Evolutionary conservation across 225 moss, liverwort and hornwort genomes (phyloP).

Genomic region (Marchantia polymorpha): DNA sequence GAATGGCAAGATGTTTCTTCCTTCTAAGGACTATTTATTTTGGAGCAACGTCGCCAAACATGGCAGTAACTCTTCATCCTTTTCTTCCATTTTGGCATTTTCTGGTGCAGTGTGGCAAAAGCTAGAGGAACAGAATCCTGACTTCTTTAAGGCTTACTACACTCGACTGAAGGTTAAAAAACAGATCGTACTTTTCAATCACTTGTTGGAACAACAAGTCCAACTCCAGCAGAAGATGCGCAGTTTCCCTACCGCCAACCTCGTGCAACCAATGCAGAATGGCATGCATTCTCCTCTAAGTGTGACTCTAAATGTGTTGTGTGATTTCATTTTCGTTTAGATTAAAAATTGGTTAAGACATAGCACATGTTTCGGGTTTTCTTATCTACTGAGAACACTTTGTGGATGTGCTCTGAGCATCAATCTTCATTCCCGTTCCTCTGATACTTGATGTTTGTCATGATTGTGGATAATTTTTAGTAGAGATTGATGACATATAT

Average conservation of each 20-base stretch:
- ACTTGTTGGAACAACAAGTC: conserved; percentile 86
- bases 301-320: conserved; percentile 35
- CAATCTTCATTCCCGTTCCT: not conserved
- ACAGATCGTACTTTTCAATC: conserved; percentile 93
- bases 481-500: not conserved
- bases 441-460: not conserved
- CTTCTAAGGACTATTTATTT: not conserved
- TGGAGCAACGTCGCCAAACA: too few relatives aligned
- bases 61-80: not conserved
- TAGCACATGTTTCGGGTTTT: not conserved
- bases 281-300: conserved; percentile 85
- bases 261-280: conserved; percentile 87
- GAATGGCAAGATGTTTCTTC: not conserved
- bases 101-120: conserved; percentile 83
- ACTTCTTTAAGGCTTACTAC: conserved; percentile 98
- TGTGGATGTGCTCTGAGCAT: too few relatives aligned
- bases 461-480: too few relatives aligned
- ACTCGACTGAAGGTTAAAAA: conserved; percentile 96
- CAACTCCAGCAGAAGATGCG: conserved; percentile 91
- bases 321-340: not conserved
- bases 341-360: too few relatives aligned
- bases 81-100: not conserved
- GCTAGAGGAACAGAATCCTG: conserved; percentile 95
- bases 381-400: not conserved
- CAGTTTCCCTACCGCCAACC: conserved; percentile 52